Conservation (phyloP, 192 early-diverging fungal species). For the Coemansia sp. region DNA sequence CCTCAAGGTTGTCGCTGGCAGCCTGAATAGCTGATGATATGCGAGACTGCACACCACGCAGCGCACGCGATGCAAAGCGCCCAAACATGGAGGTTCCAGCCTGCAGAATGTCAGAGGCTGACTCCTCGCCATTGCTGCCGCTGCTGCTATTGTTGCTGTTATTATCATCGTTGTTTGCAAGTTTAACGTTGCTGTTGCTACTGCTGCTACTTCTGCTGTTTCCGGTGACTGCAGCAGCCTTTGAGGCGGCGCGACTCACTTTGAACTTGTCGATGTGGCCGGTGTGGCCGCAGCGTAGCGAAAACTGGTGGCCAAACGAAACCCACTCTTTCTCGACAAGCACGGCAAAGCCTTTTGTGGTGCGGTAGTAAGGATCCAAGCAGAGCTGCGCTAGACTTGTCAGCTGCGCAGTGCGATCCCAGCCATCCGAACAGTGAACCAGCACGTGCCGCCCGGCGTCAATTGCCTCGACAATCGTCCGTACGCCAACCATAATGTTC, state of each 20-base stretch:
- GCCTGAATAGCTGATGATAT: constrained; percentile 50
- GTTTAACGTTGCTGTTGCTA: not conserved
- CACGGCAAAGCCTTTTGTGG: constrained; percentile 85
- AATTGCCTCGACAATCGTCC: constrained; percentile 77
- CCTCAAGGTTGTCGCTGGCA: constrained; percentile 43
- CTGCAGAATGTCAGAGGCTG: constrained; percentile 29
- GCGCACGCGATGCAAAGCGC: constrained; percentile 40
- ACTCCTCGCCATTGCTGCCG: constrained; percentile 2
- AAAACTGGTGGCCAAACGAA: constrained; percentile 96
- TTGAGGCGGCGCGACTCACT: constrained; percentile 29
- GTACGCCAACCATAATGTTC: constrained; percentile 76
- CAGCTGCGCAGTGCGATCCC: constrained; percentile 97
- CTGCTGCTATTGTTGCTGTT: not conserved
- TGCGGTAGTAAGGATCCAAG: constrained; percentile 95
- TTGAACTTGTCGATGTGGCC: constrained; percentile 71
- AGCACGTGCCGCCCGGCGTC: constrained; percentile 77
- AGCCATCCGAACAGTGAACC: constrained; percentile 98
- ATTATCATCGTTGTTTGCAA: not conserved
- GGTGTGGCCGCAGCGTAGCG: constrained; percentile 88
- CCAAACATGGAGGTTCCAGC: constrained; percentile 43
- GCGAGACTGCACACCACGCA: constrained; percentile 47
- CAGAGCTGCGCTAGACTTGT: constrained; percentile 86
- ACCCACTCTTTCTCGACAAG: constrained; percentile 98
- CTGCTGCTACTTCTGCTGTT: not conserved
- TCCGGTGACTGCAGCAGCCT: not conserved